phyloP scores from a whole-genome alignment of 129 eudicot genomes.

The Ambrosia trifida region DNA sequence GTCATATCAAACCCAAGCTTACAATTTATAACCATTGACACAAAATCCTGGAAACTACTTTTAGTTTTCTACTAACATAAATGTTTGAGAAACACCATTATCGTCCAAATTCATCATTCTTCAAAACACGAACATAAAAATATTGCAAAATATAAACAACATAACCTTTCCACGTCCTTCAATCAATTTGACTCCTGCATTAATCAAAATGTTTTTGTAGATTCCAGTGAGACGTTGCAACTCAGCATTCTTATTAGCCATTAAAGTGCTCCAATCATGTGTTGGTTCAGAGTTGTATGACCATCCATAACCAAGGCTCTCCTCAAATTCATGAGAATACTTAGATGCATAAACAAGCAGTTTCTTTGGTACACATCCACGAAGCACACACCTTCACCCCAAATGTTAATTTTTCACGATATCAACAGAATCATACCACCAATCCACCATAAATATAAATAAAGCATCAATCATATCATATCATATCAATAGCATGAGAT shows the following conservation, averaged over 20 bases:
- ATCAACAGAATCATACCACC: background rate
- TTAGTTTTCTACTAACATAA: conserved; percentile 3
- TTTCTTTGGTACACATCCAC: conserved; percentile 99
- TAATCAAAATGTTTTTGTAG: conserved; percentile 83
- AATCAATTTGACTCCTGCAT: conserved; percentile 76
- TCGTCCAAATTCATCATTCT: background rate
- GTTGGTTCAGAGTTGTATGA: conserved; percentile 79
- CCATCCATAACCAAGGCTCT: conserved; percentile 98
- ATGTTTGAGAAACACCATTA: background rate
- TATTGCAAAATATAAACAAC: background rate
- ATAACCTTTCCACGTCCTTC: conserved; percentile 99
- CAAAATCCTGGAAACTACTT: background rate
- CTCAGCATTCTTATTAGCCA: conserved; percentile 96
- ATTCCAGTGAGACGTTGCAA: conserved; percentile 92
- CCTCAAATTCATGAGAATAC: conserved; percentile 95
- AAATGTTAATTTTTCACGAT: conserved; percentile 30
- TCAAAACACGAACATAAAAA: conserved; percentile 7
- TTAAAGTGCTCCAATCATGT: conserved; percentile 95
- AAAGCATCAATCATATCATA: background rate
- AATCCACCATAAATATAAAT: conserved; percentile 9
- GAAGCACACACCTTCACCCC: conserved; percentile 86
- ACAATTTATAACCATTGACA: background rate
- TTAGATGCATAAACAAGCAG: conserved; percentile 93
- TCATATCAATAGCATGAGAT: no score
- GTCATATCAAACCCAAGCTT: background rate